Conservation (phyloP, 2,329 filamentous ascomycete species). For the Calonectria henricotiae region DNA sequence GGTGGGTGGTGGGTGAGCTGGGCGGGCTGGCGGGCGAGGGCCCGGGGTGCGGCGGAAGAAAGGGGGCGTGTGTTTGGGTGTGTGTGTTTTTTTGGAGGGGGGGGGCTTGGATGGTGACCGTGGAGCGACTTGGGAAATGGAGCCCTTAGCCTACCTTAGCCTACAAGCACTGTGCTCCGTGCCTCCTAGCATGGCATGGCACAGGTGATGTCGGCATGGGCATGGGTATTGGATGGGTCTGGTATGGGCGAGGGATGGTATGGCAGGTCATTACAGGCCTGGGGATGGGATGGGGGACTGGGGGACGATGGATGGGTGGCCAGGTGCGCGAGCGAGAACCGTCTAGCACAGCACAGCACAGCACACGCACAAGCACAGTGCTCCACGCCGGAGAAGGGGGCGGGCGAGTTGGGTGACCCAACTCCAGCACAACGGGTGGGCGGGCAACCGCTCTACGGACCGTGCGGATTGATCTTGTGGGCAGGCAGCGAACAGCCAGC, state of each 20-base stretch:
- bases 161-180: constrained; percentile 23
- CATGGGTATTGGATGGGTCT: constrained; percentile 22
- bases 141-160: constrained; percentile 26
- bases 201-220: constrained; percentile 23
- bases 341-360: constrained; percentile 16
- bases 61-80: constrained; percentile 26
- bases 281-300: constrained; percentile 23
- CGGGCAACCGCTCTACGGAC: constrained; percentile 29
- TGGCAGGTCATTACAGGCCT: constrained; percentile 23
- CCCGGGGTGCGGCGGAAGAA: constrained; percentile 5
- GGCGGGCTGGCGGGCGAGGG: constrained; percentile 14
- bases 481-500: constrained; percentile 28
- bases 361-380: constrained; percentile 20
- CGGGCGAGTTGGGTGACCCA: constrained; percentile 16
- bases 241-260: constrained; percentile 25
- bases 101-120: constrained; percentile 27
- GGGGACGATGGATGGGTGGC: constrained; percentile 6
- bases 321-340: constrained; percentile 17
- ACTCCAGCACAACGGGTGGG: constrained; percentile 29
- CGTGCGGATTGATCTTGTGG: constrained; percentile 25
- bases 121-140: constrained; percentile 35
- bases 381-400: constrained; percentile 17
- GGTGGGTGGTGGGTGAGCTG: constrained; percentile 22
- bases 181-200: constrained; percentile 29
- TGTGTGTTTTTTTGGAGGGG: background rate